Percentiles rank a stretch among this genome's conserved stretches.
Evolutionary conservation across 176 grass and related monocot species (phyloP).

Genomic region (Oryza rufipogon): DNA sequence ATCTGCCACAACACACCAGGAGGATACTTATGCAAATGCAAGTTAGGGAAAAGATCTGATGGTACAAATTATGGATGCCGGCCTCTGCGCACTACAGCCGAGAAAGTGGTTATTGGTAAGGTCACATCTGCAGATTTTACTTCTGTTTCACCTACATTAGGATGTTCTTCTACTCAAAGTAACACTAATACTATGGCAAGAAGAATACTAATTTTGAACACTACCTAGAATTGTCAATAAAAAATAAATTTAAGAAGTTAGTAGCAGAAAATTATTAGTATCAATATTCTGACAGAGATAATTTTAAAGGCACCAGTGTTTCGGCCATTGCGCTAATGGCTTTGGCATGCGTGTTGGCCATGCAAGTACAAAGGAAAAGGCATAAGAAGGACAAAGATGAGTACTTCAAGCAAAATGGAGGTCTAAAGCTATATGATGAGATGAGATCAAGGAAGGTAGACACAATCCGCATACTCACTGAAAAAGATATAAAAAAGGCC

Average conservation of each 20-base stretch:
- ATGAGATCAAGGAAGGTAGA: conserved; percentile 42
- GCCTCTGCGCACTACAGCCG: not conserved
- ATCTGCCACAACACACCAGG: conserved; percentile 15
- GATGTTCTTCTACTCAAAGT: not conserved
- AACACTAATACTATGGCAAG: not conserved
- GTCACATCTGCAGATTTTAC: not conserved
- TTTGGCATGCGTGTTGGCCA: not conserved
- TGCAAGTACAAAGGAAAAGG: conserved; percentile 29
- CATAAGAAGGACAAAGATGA: conserved; percentile 25
- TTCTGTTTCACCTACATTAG: not conserved
- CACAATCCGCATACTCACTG: conserved; percentile 9
- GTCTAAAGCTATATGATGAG: conserved; percentile 43
- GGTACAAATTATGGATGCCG: conserved; percentile 29
- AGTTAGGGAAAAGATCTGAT: not conserved
- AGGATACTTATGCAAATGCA: conserved; percentile 36
- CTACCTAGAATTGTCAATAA: not conserved
- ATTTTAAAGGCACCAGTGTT: conserved; percentile 19
- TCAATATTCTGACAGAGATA: not conserved
- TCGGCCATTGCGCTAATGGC: not conserved
- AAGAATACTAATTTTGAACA: not conserved
- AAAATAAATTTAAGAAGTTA: not conserved
- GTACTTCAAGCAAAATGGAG: conserved; percentile 33
- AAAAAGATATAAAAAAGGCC: conserved; percentile 28
- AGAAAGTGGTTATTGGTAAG: conserved; percentile 34
- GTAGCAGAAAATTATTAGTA: not conserved